Base-by-base conservation (phyloP, 2,329 filamentous ascomycete genomes). In the Beauveria scarabaeidicola region DNA sequence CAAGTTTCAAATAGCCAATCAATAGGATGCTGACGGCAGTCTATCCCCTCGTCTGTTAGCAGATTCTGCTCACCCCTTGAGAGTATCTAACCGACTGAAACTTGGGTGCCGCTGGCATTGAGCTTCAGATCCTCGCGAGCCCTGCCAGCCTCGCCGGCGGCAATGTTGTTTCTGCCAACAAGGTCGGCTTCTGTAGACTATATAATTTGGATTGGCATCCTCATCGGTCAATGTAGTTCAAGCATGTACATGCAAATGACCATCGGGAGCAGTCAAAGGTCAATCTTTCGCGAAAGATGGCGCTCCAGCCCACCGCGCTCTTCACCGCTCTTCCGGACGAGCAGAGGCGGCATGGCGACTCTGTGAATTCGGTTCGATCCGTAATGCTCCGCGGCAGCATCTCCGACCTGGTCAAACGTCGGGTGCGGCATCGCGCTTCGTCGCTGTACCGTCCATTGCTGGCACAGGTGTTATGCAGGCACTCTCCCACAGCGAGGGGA, bases 191-290 rank as follows among this genome's bases (percentile, higher is more conserved):
- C 8, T 15, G 27, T 48, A 19, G 36, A 52, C 10, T 5, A n/a
- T 29, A 41, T 25, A n/a, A 13, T 36, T 36, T 11, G 25, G 1
- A 5, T 5, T 2, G 1, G 6, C 1, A 3, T 19, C 17, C 58
- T 10, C 43, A 72, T 70, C 70, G 64, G 59, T 83, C 81, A 53
- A 86, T 73, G 68, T 85, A 87, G 66, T 86, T 87, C 70, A 87
- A 70, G 63, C 32, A 87, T 84, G 63, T 86, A 87, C 78, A 87
- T 85, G 61, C 86, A 67, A 61, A 86, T 80, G 23, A 87, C 73
- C 69, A 82, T 81, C 0, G 84, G 84, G 66, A 88, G 72, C 19
- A 88, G 67, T 46, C 84, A 73, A 9, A 79, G 62, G 66, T 88
- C 85, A 59, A 88, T 82, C 71, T 87, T 88, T 56, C 79, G 75